Percentiles rank a stretch among this genome's conserved stretches.
These are phyloP conservation scores for Tremella mesenterica DNA, from an alignment of 768 basidiomycete species.

Conservation along the genomic window DNA sequence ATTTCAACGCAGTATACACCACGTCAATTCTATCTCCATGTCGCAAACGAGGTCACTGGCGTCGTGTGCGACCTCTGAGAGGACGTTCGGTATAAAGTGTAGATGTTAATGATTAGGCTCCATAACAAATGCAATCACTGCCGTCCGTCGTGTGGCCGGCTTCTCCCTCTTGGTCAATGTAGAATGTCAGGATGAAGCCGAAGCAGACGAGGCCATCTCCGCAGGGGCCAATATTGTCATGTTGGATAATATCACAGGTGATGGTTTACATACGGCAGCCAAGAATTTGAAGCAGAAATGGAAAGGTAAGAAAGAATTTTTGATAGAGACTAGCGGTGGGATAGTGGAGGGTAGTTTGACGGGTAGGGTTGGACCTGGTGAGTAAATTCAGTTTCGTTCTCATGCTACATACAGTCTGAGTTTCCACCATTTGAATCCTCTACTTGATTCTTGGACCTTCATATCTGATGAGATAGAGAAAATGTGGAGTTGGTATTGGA, in stretches of 20 bases:
- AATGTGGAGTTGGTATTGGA: background rate
- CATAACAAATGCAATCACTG: constrained; percentile 74
- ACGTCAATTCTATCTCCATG: too few relatives aligned
- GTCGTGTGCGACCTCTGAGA: background rate
- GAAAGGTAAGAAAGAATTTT: constrained; percentile 65
- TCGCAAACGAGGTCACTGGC: too few relatives aligned
- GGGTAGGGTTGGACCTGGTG: constrained; percentile 73
- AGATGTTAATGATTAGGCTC: constrained; percentile 53
- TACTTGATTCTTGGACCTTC: too few relatives aligned
- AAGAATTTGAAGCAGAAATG: constrained; percentile 66
- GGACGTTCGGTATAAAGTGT: background rate
- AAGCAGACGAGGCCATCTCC: constrained; percentile 93
- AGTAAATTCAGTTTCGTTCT: constrained; percentile 34
- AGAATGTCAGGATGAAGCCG: constrained; percentile 77
- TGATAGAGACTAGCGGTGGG: constrained; percentile 89
- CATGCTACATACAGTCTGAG: background rate
- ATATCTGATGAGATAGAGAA: too few relatives aligned
- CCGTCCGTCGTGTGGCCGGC: constrained; percentile 81
- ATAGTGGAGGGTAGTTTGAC: constrained; percentile 81
- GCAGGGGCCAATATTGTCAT: constrained; percentile 93
- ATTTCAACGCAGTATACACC: too few relatives aligned
- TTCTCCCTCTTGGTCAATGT: constrained; percentile 88
- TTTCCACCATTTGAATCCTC: too few relatives aligned
- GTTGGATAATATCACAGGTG: constrained; percentile 87
- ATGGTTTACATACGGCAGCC: constrained; percentile 60